Evolutionary conservation across 768 basidiomycete genomes (phyloP), one percentile per base, ranked within the genome.

Genomic region (Rhodotorula diobovata): DNA sequence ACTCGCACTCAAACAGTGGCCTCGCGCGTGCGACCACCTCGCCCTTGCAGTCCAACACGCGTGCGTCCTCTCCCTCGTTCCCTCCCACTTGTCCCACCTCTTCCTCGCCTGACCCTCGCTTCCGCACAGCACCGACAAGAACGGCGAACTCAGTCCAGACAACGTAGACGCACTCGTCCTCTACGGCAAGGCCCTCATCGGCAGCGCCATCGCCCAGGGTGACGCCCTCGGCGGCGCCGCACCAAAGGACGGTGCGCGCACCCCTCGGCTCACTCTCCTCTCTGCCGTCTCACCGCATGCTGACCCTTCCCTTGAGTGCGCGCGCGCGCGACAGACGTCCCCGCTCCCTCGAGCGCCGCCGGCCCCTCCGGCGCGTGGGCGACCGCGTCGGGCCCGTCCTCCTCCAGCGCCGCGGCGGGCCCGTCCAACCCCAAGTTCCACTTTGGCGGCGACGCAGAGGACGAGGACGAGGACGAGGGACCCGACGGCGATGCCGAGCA

Each of bases 181-280:
- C 8, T 99, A 98, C 78, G 96, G 96, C 23, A 93, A 90, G 80
- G 93, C 96, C 9, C 81, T 98, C 53, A 84, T 96, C 66, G 93
- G 93, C 82, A 92, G 95, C 77, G 95, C 93, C 11, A 90, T 97
- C 69, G 81, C 86, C 9, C 89, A 93, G 77, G 89, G 82, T 67
- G 86, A 88, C 0, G 95, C 97, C n/a, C 81, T 99, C 67, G 93
- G 92, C 2, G 92, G 92, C 78, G 91, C 92, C 50, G 88, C 90
- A 82, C 84, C 2, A 12, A 25, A n/a, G 12, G 46, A 20, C n/a
- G 39, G 4, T 51, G 63, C 56, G 30, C 63, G 63, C 37, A 67
- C 32, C 39, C 18, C 35, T 30, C 35, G 21, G n/a, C 15, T 28
- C 37, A 21, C 15, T 34, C 16, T 30, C 43, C 43, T 21, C 7